Percentiles rank a stretch among this genome's conserved stretches.
phyloP scores from a whole-genome alignment of 148 eudicot species.

The Cornus kousa region DNA sequence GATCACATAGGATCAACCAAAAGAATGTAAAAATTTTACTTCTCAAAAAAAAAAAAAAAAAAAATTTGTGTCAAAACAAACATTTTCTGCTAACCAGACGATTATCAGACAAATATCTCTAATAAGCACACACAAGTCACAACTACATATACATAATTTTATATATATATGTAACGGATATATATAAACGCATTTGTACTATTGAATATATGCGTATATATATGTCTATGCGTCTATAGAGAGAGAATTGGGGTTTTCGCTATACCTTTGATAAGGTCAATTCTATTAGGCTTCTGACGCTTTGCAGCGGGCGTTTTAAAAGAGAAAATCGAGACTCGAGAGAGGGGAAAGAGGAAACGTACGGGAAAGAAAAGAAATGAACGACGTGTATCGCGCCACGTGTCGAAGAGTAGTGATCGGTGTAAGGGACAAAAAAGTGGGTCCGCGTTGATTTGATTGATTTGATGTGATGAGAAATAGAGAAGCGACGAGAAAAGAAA shows the following conservation, averaged over 20 bases:
- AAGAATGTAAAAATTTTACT: no score
- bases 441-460: not conserved
- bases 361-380: conserved; percentile 10
- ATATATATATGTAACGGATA: not conserved
- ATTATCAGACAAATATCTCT: conserved; percentile 2
- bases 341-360: conserved; percentile 17
- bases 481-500: not conserved
- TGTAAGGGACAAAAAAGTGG: not conserved
- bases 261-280: conserved; percentile 10
- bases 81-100: not conserved
- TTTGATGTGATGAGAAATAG: not conserved
- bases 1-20: no score
- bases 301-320: conserved; percentile 9
- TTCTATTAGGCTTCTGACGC: conserved; percentile 1
- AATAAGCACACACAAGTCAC: not conserved
- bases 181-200: not conserved
- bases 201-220: not conserved
- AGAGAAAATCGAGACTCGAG: not conserved
- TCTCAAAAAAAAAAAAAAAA: no score
- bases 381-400: conserved; percentile 16
- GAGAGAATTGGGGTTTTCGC: not conserved
- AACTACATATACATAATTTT: not conserved
- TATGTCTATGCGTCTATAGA: no score
- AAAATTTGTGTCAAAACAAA: not conserved
- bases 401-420: not conserved